A percentile compares a stretch with the other conserved stretches of the same genome.
These are phyloP conservation scores for Baorangia bicolor DNA, from an alignment of 768 basidiomycete species.

Conservation along the genomic window DNA sequence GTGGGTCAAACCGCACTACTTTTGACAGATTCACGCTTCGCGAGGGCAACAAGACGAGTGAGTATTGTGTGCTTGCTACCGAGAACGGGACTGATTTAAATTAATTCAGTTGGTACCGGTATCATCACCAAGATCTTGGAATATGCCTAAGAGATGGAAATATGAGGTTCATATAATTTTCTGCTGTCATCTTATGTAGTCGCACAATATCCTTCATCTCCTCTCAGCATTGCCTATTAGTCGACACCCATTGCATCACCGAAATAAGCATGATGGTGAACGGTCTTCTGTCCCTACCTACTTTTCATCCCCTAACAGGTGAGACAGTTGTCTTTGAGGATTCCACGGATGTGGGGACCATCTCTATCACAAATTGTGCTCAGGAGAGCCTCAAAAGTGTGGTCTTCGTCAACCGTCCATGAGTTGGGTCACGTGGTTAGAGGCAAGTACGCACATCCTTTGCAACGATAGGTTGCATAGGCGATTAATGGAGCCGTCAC, in stretches of 20 bases:
- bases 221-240: constrained; percentile 22
- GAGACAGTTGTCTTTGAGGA: neutral
- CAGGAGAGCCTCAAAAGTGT: neutral
- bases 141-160: constrained; percentile 26
- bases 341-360: neutral
- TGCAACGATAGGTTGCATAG: neutral
- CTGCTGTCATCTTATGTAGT: constrained; percentile 20
- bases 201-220: constrained; percentile 18
- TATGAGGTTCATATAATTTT: constrained; percentile 15
- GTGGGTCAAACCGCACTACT: neutral
- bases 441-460: neutral
- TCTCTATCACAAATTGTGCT: neutral
- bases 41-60: constrained; percentile 91
- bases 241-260: constrained; percentile 2
- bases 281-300: neutral
- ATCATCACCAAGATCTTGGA: constrained; percentile 84
- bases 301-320: no score
- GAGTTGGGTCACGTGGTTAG: neutral
- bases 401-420: neutral
- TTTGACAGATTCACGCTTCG: constrained; percentile 75
- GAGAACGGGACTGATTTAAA: constrained; percentile 12
- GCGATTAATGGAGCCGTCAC: no score
- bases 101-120: constrained; percentile 79
- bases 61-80: constrained; percentile 24
- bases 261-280: neutral